Conservation (phyloP, 371 early-diverging fungal genomes). For the Mucor lusitanicus region DNA sequence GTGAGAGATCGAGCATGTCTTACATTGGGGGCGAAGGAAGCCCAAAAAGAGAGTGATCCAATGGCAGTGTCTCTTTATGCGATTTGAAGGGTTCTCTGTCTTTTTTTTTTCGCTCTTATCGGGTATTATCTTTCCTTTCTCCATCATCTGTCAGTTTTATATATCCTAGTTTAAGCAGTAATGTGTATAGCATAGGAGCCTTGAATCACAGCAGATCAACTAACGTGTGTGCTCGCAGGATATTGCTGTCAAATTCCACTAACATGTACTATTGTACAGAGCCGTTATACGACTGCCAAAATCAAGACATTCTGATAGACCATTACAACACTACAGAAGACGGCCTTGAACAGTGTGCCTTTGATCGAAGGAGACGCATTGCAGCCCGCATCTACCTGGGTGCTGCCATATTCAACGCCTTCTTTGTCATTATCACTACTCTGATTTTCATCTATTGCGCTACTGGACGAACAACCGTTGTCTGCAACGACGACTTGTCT, state of each 20-base stretch:
- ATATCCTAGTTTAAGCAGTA: neutral
- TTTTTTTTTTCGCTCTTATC: too few relatives aligned
- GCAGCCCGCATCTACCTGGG: neutral
- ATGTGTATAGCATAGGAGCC: neutral
- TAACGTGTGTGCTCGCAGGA: neutral
- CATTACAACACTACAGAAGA: neutral
- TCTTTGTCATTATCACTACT: neutral
- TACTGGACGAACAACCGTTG: neutral
- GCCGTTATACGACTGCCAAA: neutral
- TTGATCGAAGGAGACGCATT: neutral
- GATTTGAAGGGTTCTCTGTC: too few relatives aligned
- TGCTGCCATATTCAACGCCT: neutral
- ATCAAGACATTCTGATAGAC: neutral
- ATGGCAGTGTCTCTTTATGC: too few relatives aligned
- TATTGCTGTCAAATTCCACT: neutral
- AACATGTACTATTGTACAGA: neutral
- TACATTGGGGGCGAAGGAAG: too few relatives aligned
- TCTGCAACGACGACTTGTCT: neutral
- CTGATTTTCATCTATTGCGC: slow-evolving; percentile 14
- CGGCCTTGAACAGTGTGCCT: neutral
- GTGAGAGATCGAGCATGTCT: too few relatives aligned
- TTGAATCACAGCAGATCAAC: neutral
- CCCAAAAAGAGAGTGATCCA: too few relatives aligned
- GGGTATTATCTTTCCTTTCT: too few relatives aligned
- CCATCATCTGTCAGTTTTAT: neutral